Conservation (phyloP, 1,139 yeast species). For the Suhomyces yuchorum region DNA sequence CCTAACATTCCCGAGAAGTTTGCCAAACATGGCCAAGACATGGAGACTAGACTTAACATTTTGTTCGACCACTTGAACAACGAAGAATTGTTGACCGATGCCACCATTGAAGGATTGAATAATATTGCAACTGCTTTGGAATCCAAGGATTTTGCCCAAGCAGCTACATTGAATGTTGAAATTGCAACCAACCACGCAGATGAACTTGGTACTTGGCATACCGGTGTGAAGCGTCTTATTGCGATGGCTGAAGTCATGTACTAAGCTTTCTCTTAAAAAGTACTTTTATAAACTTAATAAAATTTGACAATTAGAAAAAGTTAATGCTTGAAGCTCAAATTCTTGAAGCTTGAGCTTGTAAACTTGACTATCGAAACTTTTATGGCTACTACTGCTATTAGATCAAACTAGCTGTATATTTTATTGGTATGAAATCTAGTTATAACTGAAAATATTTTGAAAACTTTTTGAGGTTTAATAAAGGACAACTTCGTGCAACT, state of each 20-base stretch:
- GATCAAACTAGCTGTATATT: not conserved
- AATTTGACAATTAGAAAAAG: not conserved
- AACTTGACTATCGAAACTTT: too few species aligned
- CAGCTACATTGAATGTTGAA: conserved; percentile 57
- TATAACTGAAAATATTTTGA: not conserved
- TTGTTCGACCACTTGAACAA: conserved; percentile 81
- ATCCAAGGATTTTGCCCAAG: conserved; percentile 58
- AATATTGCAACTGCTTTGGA: conserved; percentile 54
- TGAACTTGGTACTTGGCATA: conserved; percentile 91
- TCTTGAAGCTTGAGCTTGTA: too few species aligned
- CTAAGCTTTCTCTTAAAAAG: conserved; percentile 1
- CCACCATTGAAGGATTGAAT: conserved; percentile 56
- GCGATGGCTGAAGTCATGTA: conserved; percentile 65
- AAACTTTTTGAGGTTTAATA: conserved; percentile 14
- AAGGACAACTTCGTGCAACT: conserved; percentile 55
- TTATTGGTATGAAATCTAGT: not conserved
- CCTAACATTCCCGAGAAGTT: conserved; percentile 79
- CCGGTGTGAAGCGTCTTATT: conserved; percentile 86
- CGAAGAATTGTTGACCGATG: conserved; percentile 61
- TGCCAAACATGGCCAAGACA: conserved; percentile 73
- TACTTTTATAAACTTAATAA: not conserved
- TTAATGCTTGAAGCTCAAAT: too few species aligned
- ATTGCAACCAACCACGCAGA: conserved; percentile 67
- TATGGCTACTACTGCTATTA: too few species aligned
- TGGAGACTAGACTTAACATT: conserved; percentile 77